phyloP scores from a whole-genome alignment of 441 rosid genomes.

The Flueggea neowawraea region DNA sequence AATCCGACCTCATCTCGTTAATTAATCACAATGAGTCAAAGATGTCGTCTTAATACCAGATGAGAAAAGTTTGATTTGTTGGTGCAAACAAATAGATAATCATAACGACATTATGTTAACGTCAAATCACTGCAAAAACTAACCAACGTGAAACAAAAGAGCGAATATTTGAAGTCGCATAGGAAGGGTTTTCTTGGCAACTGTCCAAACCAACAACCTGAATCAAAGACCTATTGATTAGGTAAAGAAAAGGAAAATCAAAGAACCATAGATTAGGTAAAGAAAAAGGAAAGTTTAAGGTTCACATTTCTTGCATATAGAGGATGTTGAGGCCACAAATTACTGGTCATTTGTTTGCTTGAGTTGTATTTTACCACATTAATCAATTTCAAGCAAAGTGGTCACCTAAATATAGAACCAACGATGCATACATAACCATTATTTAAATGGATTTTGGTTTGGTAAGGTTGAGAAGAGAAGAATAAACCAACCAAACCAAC shows the following conservation, averaged over 20 bases:
- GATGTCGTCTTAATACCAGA: neutral
- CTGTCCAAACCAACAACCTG: neutral
- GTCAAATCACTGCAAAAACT: conserved; percentile 14
- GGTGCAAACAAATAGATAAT: neutral
- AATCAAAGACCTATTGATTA: neutral
- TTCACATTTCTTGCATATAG: neutral
- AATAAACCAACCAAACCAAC: neutral
- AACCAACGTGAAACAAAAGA: neutral
- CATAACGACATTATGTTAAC: conserved; percentile 1
- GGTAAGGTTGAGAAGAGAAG: conserved; percentile 5
- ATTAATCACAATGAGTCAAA: neutral
- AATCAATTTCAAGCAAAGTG: conserved; percentile 8
- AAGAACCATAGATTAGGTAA: neutral
- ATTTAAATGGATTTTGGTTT: neutral
- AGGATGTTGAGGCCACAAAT: neutral
- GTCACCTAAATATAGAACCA: neutral
- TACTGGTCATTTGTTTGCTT: conserved; percentile 4
- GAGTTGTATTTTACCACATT: conserved; percentile 11
- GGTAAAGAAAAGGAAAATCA: neutral
- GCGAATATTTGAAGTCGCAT: neutral
- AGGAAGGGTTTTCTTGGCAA: neutral
- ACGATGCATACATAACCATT: neutral
- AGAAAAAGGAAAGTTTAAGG: neutral
- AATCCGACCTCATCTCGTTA: neutral
- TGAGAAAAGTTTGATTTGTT: neutral